These are phyloP conservation scores for Cryptosporidium baileyi DNA, from an alignment of 169 alveolate genomes.

Conservation along the genomic window DNA sequence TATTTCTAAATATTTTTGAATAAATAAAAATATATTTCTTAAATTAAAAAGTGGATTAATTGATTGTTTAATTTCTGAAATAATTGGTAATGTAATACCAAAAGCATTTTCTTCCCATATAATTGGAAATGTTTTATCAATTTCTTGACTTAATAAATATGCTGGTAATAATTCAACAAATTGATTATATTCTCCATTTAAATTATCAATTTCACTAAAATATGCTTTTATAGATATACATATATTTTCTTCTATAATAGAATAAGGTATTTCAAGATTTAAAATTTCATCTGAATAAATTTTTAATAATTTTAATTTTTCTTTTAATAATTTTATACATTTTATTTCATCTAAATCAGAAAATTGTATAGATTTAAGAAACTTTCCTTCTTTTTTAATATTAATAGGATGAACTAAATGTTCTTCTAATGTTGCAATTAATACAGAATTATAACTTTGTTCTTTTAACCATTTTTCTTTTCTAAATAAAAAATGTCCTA, in stretches of 20 bases:
- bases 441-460: not conserved
- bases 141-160: not conserved
- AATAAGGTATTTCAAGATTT: not conserved
- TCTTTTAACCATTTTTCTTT: conserved; percentile 9
- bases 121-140: not conserved
- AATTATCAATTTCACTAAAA: not conserved
- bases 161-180: conserved; percentile 6
- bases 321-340: not conserved
- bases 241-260: not conserved
- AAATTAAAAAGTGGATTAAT: conserved; percentile 6
- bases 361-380: not conserved
- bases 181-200: not conserved
- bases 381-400: not conserved
- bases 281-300: not conserved
- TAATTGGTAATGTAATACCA: conserved; percentile 18
- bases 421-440: conserved; percentile 16
- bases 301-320: not conserved
- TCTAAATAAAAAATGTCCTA: conserved; percentile 1
- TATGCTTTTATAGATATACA: not conserved
- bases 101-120: conserved; percentile 14
- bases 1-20: not conserved
- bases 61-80: conserved; percentile 2
- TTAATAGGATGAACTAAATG: not conserved
- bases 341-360: not conserved
- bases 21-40: not conserved